Percentiles rank a stretch among this genome's conserved stretches.
phyloP scores from a whole-genome alignment of 768 basidiomycete species.

The Suillus variegatus region DNA sequence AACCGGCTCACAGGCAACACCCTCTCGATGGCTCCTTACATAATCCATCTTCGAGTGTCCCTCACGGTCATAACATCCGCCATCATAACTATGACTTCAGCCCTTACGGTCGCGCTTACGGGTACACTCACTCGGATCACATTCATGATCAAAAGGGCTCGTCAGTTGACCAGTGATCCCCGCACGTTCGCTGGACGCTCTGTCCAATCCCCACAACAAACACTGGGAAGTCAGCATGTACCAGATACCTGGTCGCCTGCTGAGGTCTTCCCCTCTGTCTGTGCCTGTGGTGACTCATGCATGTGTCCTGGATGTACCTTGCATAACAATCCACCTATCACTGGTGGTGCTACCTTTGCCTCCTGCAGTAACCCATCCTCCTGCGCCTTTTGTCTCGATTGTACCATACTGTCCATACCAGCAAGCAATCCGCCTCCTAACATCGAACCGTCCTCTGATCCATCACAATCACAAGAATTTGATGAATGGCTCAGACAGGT shows the following conservation, averaged over 20 bases:
- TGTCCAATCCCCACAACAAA: conserved; percentile 27
- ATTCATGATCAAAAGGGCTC: conserved; percentile 23
- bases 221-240: conserved; percentile 25
- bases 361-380: conserved; percentile 38
- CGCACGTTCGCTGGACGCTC: conserved; percentile 26
- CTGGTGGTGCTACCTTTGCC: conserved; percentile 38
- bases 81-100: conserved; percentile 56
- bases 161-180: conserved; percentile 17
- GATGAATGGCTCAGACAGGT: conserved; percentile 69
- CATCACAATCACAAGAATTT: conserved; percentile 45
- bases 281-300: conserved; percentile 65
- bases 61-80: conserved; percentile 42
- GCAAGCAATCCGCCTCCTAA: conserved; percentile 43
- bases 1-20: conserved; percentile 38
- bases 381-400: conserved; percentile 60
- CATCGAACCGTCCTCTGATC: conserved; percentile 42
- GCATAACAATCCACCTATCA: conserved; percentile 45
- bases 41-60: conserved; percentile 46
- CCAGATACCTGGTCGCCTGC: conserved; percentile 27
- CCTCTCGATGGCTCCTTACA: conserved; percentile 41
- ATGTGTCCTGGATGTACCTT: conserved; percentile 65
- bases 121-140: conserved; percentile 42
- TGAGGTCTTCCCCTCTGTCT: conserved; percentile 46
- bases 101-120: conserved; percentile 72
- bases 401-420: conserved; percentile 55